A percentile compares a stretch with the other conserved stretches of the same genome.
Evolutionary conservation across 495 filamentous ascomycete genomes (phyloP).

Genomic region (Lasiosphaeria ovina): DNA sequence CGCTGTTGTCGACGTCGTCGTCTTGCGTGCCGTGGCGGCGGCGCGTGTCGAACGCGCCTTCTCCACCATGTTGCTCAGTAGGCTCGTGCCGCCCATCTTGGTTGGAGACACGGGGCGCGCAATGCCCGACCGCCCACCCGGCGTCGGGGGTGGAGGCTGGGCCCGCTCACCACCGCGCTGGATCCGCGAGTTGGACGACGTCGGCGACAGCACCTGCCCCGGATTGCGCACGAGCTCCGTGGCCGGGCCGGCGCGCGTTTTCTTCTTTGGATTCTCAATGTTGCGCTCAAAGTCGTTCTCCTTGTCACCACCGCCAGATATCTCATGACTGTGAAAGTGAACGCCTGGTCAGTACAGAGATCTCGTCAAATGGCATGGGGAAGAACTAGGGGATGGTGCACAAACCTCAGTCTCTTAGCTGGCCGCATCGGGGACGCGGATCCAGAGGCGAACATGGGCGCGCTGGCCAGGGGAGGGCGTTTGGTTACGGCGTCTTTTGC

Average conservation of each 20-base stretch:
- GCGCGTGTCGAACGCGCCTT: constrained; percentile 49
- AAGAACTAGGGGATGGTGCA: background rate
- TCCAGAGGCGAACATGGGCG: background rate
- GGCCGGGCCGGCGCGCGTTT: constrained; percentile 26
- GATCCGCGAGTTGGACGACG: constrained; percentile 74
- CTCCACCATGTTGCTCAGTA: constrained; percentile 61
- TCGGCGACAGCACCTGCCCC: constrained; percentile 69
- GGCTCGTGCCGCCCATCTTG: constrained; percentile 37
- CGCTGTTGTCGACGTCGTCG: constrained; percentile 41
- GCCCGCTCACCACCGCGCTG: constrained; percentile 29
- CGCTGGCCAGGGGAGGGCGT: constrained; percentile 15
- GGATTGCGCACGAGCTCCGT: constrained; percentile 29
- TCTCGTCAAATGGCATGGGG: constrained; percentile 18
- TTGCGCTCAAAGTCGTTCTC: constrained; percentile 66
- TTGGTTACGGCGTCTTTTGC: constrained; percentile 29
- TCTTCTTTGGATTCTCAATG: constrained; percentile 44
- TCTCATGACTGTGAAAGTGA: constrained; percentile 53
- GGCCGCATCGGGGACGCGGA: constrained; percentile 34
- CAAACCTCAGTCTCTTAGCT: constrained; percentile 64
- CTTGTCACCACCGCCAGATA: constrained; percentile 63
- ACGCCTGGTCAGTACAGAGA: too few relatives aligned
- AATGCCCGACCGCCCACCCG: constrained; percentile 37
- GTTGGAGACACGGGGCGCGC: constrained; percentile 41
- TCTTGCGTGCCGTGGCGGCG: constrained; percentile 47
- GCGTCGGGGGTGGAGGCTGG: constrained; percentile 30